Percentiles rank a stretch among this genome's conserved stretches.
Conservation (phyloP, 345 rosid species). For the Clausena lansium region DNA sequence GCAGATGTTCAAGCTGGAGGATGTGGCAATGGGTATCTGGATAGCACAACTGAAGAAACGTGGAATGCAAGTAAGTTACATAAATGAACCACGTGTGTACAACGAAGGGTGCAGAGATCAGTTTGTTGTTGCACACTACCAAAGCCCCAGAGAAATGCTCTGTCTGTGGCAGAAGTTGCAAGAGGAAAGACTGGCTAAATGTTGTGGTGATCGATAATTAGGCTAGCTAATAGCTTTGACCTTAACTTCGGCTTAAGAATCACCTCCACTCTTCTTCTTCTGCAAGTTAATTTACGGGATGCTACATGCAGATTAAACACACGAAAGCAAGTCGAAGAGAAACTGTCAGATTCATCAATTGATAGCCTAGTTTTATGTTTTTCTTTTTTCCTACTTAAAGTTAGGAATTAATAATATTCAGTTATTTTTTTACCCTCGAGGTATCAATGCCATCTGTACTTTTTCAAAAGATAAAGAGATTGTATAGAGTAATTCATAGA, state of each 20-base stretch:
- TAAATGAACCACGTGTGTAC: conserved; percentile 28
- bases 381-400: neutral
- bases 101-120: conserved; percentile 39
- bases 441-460: neutral
- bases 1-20: conserved; percentile 45
- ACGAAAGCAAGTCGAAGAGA: neutral
- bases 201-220: conserved; percentile 1
- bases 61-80: conserved; percentile 30
- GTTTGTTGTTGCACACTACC: conserved; percentile 42
- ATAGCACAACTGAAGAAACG: conserved; percentile 29
- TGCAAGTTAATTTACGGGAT: neutral
- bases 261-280: neutral
- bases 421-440: neutral
- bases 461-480: neutral
- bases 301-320: neutral
- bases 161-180: conserved; percentile 43
- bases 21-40: conserved; percentile 53
- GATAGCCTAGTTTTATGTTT: neutral
- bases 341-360: neutral
- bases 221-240: neutral
- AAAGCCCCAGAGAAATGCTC: conserved; percentile 39
- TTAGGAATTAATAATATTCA: neutral
- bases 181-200: neutral
- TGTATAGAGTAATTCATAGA: neutral
- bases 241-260: neutral